phyloP scores from a whole-genome alignment of 352 stramenopile genomes.

The Pythium phragmitis region DNA sequence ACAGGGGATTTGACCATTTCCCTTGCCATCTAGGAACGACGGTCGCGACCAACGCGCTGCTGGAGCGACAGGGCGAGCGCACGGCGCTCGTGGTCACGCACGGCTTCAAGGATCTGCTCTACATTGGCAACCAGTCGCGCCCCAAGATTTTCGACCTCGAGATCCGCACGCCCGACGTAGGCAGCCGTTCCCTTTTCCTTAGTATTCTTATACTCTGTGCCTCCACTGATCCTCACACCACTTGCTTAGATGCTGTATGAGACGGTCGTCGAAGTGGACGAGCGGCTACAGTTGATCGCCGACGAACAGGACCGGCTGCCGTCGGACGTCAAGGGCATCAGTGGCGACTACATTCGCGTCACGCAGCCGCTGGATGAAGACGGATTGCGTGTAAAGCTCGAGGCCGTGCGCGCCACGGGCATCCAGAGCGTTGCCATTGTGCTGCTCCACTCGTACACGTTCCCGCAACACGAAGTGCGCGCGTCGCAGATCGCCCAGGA shows the following conservation, averaged over 20 bases:
- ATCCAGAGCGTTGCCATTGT: slow-evolving; percentile 95
- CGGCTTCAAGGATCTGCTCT: slow-evolving; percentile 95
- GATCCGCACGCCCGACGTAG: slow-evolving; percentile 89
- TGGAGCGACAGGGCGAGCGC: slow-evolving; percentile 95
- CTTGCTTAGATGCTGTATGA: slow-evolving; percentile 92
- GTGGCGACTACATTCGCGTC: slow-evolving; percentile 88
- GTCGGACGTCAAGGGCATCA: slow-evolving; percentile 79
- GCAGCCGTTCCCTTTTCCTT: not conserved
- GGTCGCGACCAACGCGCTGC: slow-evolving; percentile 98
- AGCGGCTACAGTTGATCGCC: slow-evolving; percentile 93
- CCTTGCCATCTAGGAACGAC: slow-evolving; percentile 80
- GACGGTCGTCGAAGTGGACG: slow-evolving; percentile 96
- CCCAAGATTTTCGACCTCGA: slow-evolving; percentile 97
- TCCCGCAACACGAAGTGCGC: slow-evolving; percentile 91
- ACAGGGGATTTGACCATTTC: not conserved
- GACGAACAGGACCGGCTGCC: slow-evolving; percentile 53
- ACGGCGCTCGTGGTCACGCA: slow-evolving; percentile 95
- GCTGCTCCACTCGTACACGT: slow-evolving; percentile 96
- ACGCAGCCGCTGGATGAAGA: slow-evolving; percentile 78
- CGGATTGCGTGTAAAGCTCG: slow-evolving; percentile 78
- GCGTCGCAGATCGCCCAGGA: slow-evolving; percentile 88
- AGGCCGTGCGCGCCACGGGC: slow-evolving; percentile 54
- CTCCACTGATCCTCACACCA: not conserved
- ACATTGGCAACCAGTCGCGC: slow-evolving; percentile 98
- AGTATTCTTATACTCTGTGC: not conserved